phyloP scores from a whole-genome alignment of 495 filamentous ascomycete species.

The Lophiostoma macrostomum region DNA sequence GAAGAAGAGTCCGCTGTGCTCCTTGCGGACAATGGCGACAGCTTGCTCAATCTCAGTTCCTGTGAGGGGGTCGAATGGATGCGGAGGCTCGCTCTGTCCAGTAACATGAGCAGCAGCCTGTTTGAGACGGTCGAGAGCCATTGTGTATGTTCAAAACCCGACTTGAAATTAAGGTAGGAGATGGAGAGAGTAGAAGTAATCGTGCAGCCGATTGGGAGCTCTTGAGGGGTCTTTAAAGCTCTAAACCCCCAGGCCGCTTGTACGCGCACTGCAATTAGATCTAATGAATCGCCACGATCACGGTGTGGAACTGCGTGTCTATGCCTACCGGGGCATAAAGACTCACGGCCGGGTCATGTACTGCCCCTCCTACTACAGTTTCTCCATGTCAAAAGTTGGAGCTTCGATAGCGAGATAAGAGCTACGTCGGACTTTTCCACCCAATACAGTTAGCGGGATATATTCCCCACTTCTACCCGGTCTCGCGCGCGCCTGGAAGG shows the following conservation, averaged over 20 bases:
- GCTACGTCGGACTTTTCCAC: slow-evolving; percentile 6
- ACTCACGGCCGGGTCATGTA: not conserved
- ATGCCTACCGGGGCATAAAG: slow-evolving; percentile 8
- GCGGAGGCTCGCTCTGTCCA: slow-evolving; percentile 54
- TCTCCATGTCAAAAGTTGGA: not conserved
- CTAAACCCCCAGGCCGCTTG: not conserved
- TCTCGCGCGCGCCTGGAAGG: no score
- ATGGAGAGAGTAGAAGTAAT: slow-evolving; percentile 1
- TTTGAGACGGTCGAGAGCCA: slow-evolving; percentile 68
- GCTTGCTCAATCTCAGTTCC: slow-evolving; percentile 73
- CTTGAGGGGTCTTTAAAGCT: slow-evolving; percentile 18
- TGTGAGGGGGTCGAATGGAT: slow-evolving; percentile 85
- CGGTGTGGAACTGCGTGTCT: not conserved
- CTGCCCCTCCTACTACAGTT: not conserved
- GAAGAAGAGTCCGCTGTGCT: slow-evolving; percentile 72
- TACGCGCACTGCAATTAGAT: slow-evolving; percentile 12
- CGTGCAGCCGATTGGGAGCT: not conserved
- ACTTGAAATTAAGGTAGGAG: not conserved
- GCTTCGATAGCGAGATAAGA: slow-evolving; percentile 22
- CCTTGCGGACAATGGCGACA: slow-evolving; percentile 65
- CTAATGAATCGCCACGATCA: slow-evolving; percentile 13
- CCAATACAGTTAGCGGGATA: slow-evolving; percentile 21
- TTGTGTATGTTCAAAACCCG: slow-evolving; percentile 37
- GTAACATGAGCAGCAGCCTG: slow-evolving; percentile 65
- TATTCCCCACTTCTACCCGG: slow-evolving; percentile 7